Evolutionary conservation across 345 rosid genomes (phyloP).

Genomic region (Eucalyptus polyanthemos): DNA sequence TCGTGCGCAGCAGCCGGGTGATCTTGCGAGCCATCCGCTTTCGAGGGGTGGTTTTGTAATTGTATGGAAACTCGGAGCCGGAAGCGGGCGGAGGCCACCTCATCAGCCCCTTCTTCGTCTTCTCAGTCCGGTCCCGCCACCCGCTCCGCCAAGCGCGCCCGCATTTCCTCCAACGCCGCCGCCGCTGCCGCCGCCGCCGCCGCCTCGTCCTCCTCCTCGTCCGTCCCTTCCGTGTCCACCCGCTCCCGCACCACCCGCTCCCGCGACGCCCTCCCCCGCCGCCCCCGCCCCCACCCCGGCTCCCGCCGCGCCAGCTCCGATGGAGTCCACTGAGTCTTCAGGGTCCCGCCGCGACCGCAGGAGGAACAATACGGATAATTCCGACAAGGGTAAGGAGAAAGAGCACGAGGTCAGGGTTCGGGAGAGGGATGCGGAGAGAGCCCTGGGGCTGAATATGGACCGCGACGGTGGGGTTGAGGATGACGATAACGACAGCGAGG

Average conservation of each 20-base stretch:
- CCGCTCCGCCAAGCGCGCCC: constrained; percentile 71
- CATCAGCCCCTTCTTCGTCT: constrained; percentile 85
- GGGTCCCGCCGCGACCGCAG: constrained; percentile 73
- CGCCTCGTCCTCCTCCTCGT: constrained; percentile 15
- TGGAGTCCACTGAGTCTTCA: constrained; percentile 81
- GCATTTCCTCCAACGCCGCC: constrained; percentile 4
- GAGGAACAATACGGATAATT: constrained; percentile 14
- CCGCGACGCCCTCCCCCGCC: constrained; percentile 1
- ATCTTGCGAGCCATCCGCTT: not conserved
- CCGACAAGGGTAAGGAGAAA: constrained; percentile 90
- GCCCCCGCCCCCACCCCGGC: constrained; percentile 3
- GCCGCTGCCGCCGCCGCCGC: not conserved
- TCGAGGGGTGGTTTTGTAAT: constrained; percentile 36
- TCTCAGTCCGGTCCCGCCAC: constrained; percentile 70
- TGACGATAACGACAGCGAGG: constrained; percentile 85
- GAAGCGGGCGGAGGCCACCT: constrained; percentile 99
- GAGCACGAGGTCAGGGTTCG: constrained; percentile 51
- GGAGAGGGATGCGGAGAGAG: constrained; percentile 10
- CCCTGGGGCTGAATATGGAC: constrained; percentile 57
- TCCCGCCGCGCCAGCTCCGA: constrained; percentile 16
- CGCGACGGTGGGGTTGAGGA: constrained; percentile 40
- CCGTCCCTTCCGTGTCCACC: not conserved
- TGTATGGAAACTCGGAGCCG: constrained; percentile 99
- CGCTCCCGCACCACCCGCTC: not conserved
- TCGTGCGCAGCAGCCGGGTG: constrained; percentile 14